Base-by-base conservation (phyloP, 495 filamentous ascomycete genomes). In the Lasiosphaeria miniovina region DNA sequence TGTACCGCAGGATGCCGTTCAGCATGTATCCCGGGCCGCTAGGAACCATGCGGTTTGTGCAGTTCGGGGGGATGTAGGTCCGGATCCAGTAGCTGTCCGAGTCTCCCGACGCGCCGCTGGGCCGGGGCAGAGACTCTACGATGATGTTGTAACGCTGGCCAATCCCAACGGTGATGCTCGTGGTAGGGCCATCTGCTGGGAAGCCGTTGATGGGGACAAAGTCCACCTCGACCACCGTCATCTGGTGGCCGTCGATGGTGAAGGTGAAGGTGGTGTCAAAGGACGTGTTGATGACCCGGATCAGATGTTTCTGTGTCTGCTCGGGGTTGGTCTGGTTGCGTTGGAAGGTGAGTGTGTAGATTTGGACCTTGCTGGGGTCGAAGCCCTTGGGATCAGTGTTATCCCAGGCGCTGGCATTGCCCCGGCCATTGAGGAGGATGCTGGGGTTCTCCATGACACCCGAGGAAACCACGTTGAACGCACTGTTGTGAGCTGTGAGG, bases 91-190 rank as follows among this genome's bases (percentile, higher is more conserved):
- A 63, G 46, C n/a, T 38, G 38, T 14, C 17, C 33, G 15, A 14
- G 33, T 4, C 33, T 45, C 34, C 33, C 4, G 38, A 17, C 50
- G 58, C 38, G 6, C 38, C 38, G 17, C 35, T 43, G 40, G 50
- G 33, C 17, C 45, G 49, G 12, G 15, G 74, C 54, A 83, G 74
- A 6, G 84, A 84, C 43, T 78, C 77, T 34, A 89, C 75, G 51
- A 90, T 78, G 31, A 89, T 70, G 60, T 86, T 77, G 70, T 86
- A 88, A 24, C 87, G 77, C 68, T 90, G 85, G 6, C 83, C 87
- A 66, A 90, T 90, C 34, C 68, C 82, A 54, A 91, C 75, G 33
- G 74, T 64, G 12, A 89, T 57, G 4, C 10, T n/a, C n/a, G 38
- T 11, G 24, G 57, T 59, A 3, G 7, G 7, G 46, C 75, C n/a